Conservation (phyloP, 2,329 filamentous ascomycete species). For the Fusarium tricinctum region DNA sequence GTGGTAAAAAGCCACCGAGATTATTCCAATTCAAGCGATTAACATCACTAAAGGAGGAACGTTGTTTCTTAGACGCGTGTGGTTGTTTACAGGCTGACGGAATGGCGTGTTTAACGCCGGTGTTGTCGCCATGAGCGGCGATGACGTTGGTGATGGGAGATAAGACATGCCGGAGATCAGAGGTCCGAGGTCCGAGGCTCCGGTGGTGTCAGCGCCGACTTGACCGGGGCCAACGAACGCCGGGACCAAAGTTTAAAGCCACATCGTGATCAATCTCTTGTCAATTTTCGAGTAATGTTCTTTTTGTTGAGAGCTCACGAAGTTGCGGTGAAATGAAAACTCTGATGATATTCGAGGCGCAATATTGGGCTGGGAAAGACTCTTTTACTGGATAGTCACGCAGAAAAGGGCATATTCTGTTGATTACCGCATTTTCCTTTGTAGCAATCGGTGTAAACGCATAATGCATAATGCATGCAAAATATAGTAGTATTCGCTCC, state of each 20-base stretch:
- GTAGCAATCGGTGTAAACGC: neutral
- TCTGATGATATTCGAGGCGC: neutral
- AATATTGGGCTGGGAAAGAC: neutral
- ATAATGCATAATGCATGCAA: neutral
- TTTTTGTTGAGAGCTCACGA: too few relatives aligned
- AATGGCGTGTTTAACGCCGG: conserved; percentile 12
- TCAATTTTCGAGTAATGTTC: too few relatives aligned
- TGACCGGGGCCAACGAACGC: conserved; percentile 7
- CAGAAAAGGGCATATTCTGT: neutral
- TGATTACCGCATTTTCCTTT: neutral
- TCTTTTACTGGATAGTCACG: neutral
- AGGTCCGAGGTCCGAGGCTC: conserved; percentile 23
- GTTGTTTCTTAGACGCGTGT: neutral
- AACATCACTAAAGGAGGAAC: neutral
- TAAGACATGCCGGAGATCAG: conserved; percentile 10
- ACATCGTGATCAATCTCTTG: neutral
- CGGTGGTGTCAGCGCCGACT: conserved; percentile 13
- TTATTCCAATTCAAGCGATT: conserved; percentile 1
- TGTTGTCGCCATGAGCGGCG: conserved; percentile 20
- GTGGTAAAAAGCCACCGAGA: neutral
- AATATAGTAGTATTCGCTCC: neutral
- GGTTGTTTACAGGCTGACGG: neutral
- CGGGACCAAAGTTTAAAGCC: conserved; percentile 11
- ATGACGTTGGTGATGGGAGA: conserved; percentile 33
- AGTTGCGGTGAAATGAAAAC: neutral